Conservation (phyloP, 306 rosid species). For the Senna tora region DNA sequence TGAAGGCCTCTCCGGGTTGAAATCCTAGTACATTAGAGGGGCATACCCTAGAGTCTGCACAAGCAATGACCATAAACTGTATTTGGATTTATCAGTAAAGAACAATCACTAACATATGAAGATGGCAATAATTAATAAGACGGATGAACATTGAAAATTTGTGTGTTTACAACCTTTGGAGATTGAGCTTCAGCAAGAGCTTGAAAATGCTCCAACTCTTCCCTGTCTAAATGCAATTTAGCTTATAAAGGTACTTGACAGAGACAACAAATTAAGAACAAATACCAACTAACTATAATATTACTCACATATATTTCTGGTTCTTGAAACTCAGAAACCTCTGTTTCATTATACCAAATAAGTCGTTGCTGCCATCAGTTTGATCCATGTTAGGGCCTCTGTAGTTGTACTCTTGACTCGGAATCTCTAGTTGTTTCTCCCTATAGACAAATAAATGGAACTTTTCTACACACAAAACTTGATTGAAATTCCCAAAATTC, state of each 20-base stretch:
- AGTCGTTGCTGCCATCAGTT: slow-evolving; percentile 42
- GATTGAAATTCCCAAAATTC: background rate
- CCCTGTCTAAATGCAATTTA: slow-evolving; percentile 52
- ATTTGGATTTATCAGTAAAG: slow-evolving; percentile 60
- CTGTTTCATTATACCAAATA: slow-evolving; percentile 66
- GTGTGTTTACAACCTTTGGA: slow-evolving; percentile 66
- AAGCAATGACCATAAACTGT: slow-evolving; percentile 94
- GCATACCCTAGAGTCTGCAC: slow-evolving; percentile 97
- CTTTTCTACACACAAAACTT: background rate
- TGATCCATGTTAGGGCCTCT: slow-evolving; percentile 33
- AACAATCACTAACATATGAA: too few relatives aligned
- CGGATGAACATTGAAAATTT: background rate
- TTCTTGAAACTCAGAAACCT: slow-evolving; percentile 77
- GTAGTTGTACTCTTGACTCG: slow-evolving; percentile 33
- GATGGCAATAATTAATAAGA: background rate
- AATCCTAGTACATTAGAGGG: slow-evolving; percentile 89
- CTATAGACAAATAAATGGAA: slow-evolving; percentile 27
- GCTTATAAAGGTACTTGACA: slow-evolving; percentile 20
- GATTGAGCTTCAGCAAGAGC: slow-evolving; percentile 72
- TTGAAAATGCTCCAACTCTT: slow-evolving; percentile 66
- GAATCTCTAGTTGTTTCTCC: slow-evolving; percentile 45
- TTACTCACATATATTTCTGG: slow-evolving; percentile 70
- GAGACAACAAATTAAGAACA: slow-evolving; percentile 11
- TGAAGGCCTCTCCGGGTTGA: slow-evolving; percentile 94
- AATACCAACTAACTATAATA: slow-evolving; percentile 10